phyloP scores from a whole-genome alignment of 306 rosid species.

The Sphenostylis stenocarpa region DNA sequence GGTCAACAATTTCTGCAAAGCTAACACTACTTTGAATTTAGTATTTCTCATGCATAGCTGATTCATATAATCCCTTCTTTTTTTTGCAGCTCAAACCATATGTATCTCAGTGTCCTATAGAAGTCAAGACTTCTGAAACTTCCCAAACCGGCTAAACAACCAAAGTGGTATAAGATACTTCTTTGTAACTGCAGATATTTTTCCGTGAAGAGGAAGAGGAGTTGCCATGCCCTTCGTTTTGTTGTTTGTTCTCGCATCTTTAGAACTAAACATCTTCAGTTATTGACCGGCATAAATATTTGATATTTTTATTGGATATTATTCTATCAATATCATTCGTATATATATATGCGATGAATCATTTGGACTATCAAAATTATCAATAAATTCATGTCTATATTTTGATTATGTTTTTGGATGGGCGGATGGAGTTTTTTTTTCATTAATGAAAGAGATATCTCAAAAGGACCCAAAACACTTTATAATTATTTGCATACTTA shows the following conservation, averaged over 20 bases:
- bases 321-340: neutral
- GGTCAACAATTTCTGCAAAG: neutral
- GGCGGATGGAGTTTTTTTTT: too few species aligned
- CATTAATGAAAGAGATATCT: too few species aligned
- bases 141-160: constrained; percentile 36
- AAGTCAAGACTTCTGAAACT: constrained; percentile 32
- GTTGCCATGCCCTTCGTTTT: neutral
- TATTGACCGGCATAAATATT: neutral
- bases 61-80: neutral
- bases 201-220: neutral
- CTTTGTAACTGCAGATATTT: constrained; percentile 13
- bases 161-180: neutral
- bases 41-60: neutral
- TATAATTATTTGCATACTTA: too few species aligned
- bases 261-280: neutral
- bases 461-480: too few species aligned
- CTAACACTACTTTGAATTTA: neutral
- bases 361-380: neutral
- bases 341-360: neutral
- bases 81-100: constrained; percentile 54
- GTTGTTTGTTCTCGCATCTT: neutral
- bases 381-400: neutral
- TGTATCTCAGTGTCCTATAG: constrained; percentile 56
- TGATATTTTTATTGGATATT: neutral
- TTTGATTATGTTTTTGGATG: too few species aligned